These are phyloP conservation scores for Rhodotorula diobovata DNA, from an alignment of 768 basidiomycete species.

Conservation along the genomic window DNA sequence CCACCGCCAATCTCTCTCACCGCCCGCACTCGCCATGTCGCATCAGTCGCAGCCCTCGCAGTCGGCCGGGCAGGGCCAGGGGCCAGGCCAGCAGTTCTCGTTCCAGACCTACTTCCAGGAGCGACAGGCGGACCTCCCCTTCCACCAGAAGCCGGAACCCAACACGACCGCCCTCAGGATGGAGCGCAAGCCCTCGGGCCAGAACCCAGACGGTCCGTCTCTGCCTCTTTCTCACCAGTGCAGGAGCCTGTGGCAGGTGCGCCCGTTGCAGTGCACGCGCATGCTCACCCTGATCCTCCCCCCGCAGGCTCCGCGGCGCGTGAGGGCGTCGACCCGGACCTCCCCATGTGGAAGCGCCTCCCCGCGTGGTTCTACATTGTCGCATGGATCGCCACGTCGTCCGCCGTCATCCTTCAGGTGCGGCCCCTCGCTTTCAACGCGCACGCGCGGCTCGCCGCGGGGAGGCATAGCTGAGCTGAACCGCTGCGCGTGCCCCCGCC, in stretches of 20 bases:
- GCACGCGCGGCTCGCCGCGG: no score
- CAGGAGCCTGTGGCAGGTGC: no score
- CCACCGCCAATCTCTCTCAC: background rate
- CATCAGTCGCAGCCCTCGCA: background rate
- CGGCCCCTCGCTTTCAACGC: conserved; percentile 43
- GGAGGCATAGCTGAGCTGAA: no score
- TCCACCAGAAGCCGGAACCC: conserved; percentile 24
- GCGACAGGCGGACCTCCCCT: conserved; percentile 12
- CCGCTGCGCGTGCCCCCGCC: background rate
- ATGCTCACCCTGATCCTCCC: no score
- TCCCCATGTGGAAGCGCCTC: conserved; percentile 27
- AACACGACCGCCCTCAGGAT: background rate
- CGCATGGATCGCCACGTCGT: conserved; percentile 85
- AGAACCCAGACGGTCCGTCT: background rate
- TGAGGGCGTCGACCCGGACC: background rate
- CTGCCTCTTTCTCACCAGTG: no score
- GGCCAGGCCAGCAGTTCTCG: background rate
- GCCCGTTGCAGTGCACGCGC: no score
- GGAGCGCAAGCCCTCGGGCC: conserved; percentile 12
- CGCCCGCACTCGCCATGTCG: background rate
- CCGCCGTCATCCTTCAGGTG: conserved; percentile 70
- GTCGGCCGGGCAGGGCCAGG: background rate
- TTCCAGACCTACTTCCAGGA: conserved; percentile 11
- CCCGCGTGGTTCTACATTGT: conserved; percentile 55
- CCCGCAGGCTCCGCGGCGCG: background rate